These are phyloP conservation scores for Talaromyces borbonicus DNA, from an alignment of 495 filamentous ascomycete genomes.

Conservation along the genomic window DNA sequence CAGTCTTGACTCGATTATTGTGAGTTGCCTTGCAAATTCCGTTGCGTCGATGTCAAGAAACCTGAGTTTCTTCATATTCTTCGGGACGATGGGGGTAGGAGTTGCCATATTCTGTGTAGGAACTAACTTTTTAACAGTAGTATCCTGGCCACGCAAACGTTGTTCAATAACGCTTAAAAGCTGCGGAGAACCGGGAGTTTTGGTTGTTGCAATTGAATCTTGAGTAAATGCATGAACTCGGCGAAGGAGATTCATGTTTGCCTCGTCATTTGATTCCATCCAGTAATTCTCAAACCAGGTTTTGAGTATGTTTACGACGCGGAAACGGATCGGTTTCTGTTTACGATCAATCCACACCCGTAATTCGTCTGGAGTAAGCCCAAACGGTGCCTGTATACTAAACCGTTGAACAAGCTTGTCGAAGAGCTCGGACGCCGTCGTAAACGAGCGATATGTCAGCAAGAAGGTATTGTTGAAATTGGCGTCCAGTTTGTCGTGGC, in stretches of 20 bases:
- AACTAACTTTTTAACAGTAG: constrained; percentile 74
- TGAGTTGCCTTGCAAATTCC: constrained; percentile 93
- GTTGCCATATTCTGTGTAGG: constrained; percentile 69
- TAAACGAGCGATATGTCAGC: constrained; percentile 93
- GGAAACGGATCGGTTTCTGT: constrained; percentile 88
- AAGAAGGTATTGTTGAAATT: constrained; percentile 97
- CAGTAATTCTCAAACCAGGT: constrained; percentile 97
- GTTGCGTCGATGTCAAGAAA: constrained; percentile 94
- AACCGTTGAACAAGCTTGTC: constrained; percentile 87
- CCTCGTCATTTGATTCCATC: constrained; percentile 88
- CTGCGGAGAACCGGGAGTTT: constrained; percentile 74
- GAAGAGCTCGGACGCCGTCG: constrained; percentile 79
- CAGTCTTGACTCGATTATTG: constrained; percentile 89
- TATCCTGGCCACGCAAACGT: constrained; percentile 76
- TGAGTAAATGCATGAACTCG: constrained; percentile 85
- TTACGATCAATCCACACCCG: constrained; percentile 88
- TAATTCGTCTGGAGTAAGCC: constrained; percentile 62
- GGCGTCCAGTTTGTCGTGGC: constrained; percentile 92
- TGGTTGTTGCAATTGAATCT: constrained; percentile 83
- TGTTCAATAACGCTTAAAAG: constrained; percentile 81
- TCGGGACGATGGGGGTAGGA: constrained; percentile 84
- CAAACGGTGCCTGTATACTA: constrained; percentile 84
- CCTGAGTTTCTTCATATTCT: constrained; percentile 99
- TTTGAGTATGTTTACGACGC: constrained; percentile 95
- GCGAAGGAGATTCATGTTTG: constrained; percentile 73